These are phyloP conservation scores for Trichoderma orchidacearum DNA, from an alignment of 495 filamentous ascomycete genomes.

Conservation along the genomic window DNA sequence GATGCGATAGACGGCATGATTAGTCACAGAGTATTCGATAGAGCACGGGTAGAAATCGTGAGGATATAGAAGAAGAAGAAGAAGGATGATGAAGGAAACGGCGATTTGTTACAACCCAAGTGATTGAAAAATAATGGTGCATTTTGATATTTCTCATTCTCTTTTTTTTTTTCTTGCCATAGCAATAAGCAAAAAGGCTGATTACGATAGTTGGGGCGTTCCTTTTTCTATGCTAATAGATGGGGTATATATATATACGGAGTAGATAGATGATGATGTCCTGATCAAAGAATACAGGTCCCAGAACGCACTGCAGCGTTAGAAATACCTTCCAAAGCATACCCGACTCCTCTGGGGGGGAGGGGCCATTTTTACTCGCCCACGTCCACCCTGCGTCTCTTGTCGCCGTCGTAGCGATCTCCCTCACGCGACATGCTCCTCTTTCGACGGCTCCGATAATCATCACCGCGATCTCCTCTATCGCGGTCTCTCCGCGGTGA, in stretches of 20 bases:
- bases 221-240: neutral
- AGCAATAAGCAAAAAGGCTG: neutral
- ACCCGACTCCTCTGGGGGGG: neutral
- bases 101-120: neutral
- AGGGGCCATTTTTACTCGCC: neutral
- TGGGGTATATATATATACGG: neutral
- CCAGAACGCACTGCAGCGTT: no score
- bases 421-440: conserved; percentile 49
- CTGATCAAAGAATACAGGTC: no score
- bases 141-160: neutral
- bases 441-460: conserved; percentile 42
- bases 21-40: conserved; percentile 62
- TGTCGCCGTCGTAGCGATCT: conserved; percentile 46
- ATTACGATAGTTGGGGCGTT: neutral
- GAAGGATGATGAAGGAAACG: neutral
- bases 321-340: neutral
- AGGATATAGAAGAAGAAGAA: conserved; percentile 40
- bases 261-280: neutral
- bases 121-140: neutral
- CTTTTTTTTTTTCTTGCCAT: neutral
- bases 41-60: conserved; percentile 73
- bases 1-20: conserved; percentile 44
- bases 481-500: conserved; percentile 30
- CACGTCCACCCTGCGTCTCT: conserved; percentile 48
- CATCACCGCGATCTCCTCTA: conserved; percentile 8